Base-by-base conservation (phyloP, 345 rosid species). In the Salix exigua region DNA sequence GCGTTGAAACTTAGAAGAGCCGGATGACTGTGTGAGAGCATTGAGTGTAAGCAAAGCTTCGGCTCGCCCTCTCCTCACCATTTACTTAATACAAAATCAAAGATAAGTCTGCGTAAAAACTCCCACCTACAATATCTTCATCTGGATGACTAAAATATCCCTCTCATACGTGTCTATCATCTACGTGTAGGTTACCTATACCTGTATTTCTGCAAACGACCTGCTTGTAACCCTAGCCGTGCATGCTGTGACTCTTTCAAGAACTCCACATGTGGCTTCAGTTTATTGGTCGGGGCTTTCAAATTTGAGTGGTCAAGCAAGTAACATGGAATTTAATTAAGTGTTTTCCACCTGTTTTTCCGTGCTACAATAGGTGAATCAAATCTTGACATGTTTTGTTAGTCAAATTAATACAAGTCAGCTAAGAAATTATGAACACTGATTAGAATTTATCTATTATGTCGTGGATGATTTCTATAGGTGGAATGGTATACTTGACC, bases 321-420 rank as follows among this genome's bases (percentile, higher is more conserved):
- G 46, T 18, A 66, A 19, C 46, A 4, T 35, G 31, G 44, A 10
- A 3, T 40, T 40, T 40, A 40, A 40, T 2, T 40, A 10, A 11
- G 44, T 40, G 44, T 40, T 40, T 40, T 3, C 48, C 48, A 42
- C 16, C 16, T 42, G 8, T 53, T 11, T 5, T 33, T 35, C 58
- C 75, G 55, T 33, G 75, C 60, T 18, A 26, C 63, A 50, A 50
- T 50, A 2, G 16, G 60, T 7, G 44, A 40, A 7, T 40, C 44
- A 40, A 40, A 40, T 40, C 44, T 42, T 42, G 46, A 0, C 10
- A 42, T 42, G 48, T 42, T 13, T 42, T 42, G 46, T 42, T 42
- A 42, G 75, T 72, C 75, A 35, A 55, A 35, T 30, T 30, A 30
- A 30, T 72, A 17, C 66, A 72, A 58, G 75, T 37, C 75, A 72